These are phyloP conservation scores for Macrolepiota fuliginosa DNA, from an alignment of 768 basidiomycete genomes.

Conservation along the genomic window DNA sequence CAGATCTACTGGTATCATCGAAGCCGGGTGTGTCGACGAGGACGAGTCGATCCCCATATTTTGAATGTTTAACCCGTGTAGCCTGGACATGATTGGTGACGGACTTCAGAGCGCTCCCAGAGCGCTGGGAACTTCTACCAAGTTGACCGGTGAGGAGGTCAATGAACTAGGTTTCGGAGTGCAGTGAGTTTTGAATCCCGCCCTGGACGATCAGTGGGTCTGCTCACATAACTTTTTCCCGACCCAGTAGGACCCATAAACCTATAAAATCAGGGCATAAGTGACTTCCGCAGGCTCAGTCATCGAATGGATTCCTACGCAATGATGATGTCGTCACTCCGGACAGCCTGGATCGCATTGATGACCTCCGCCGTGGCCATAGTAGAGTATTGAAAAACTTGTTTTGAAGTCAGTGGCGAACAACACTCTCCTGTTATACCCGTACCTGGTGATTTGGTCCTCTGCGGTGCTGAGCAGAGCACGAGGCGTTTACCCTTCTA, in stretches of 20 bases:
- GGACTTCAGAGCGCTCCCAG: conserved; percentile 27
- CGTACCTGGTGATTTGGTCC: not conserved
- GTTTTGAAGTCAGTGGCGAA: not conserved
- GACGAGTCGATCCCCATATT: conserved; percentile 21
- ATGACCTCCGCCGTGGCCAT: not conserved
- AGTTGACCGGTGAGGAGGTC: conserved; percentile 19
- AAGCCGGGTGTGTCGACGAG: conserved; percentile 39
- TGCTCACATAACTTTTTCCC: conserved; percentile 23
- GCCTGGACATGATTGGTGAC: conserved; percentile 35
- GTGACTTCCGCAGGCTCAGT: not conserved
- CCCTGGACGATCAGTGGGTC: not conserved
- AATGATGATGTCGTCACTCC: conserved; percentile 22
- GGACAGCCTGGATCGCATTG: conserved; percentile 6
- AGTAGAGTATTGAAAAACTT: not conserved
- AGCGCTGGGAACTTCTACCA: conserved; percentile 12
- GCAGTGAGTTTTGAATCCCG: not conserved
- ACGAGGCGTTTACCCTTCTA: not conserved
- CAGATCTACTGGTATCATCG: conserved; percentile 30
- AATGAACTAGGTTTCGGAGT: conserved; percentile 20
- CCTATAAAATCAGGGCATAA: conserved; percentile 7
- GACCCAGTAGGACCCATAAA: conserved; percentile 25
- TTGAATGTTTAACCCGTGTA: conserved; percentile 22
- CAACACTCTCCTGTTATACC: not conserved
- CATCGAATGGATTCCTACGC: conserved; percentile 16
- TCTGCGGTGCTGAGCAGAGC: not conserved